Evolutionary conservation across 306 rosid species (phyloP).

Genomic region (Mucuna pruriens): DNA sequence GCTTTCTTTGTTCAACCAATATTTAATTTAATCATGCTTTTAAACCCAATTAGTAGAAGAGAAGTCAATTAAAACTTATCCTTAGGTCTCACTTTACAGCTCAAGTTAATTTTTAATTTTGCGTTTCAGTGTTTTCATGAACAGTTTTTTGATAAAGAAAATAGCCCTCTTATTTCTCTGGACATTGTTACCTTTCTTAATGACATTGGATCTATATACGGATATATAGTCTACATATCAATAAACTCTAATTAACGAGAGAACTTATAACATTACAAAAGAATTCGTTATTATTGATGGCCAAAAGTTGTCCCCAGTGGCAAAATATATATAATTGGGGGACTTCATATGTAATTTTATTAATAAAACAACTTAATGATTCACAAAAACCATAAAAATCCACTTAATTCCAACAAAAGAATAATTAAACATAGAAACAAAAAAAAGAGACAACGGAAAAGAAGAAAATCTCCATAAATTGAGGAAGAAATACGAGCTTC

Average conservation of each 20-base stretch:
- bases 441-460: no score
- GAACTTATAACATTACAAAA: background rate
- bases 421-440: no score
- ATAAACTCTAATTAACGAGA: background rate
- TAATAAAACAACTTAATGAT: no score
- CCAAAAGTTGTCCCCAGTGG: background rate
- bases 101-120: background rate
- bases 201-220: background rate
- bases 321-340: no score
- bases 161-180: background rate
- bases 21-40: constrained; percentile 10
- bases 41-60: background rate
- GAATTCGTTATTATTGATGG: background rate
- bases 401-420: no score
- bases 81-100: background rate
- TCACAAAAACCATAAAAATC: no score
- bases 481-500: no score
- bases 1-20: background rate
- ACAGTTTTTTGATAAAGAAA: background rate
- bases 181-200: background rate
- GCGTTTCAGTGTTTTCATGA: background rate
- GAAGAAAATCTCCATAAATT: no score
- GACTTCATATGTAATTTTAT: no score
- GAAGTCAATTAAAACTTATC: constrained; percentile 6
- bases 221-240: background rate